A percentile compares a stretch with the other conserved stretches of the same genome.
Conservation (phyloP, 106 monocot species). For the Gastrodia elata region DNA sequence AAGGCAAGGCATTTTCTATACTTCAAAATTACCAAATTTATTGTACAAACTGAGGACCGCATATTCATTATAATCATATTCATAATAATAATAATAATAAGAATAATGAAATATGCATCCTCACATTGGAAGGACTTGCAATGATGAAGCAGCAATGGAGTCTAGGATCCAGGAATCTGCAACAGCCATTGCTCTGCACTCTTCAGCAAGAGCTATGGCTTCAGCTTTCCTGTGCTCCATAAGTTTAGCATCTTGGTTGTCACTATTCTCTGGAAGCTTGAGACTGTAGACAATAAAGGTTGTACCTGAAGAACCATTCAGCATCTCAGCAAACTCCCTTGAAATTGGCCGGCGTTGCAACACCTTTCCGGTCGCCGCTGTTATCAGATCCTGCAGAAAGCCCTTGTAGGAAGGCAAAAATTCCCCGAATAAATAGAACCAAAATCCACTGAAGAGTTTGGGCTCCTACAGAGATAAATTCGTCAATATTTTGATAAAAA, state of each 20-base stretch:
- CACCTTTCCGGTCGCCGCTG: slow-evolving; percentile 59
- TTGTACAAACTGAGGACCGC: not conserved
- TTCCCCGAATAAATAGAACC: slow-evolving; percentile 71
- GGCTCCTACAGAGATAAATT: slow-evolving; percentile 38
- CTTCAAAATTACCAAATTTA: not conserved
- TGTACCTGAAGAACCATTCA: slow-evolving; percentile 13
- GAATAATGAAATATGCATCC: no score
- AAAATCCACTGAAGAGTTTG: slow-evolving; percentile 47
- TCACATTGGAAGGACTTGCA: slow-evolving; percentile 22
- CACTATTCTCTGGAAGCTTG: slow-evolving; percentile 31
- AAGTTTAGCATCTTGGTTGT: not conserved
- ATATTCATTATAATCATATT: not conserved
- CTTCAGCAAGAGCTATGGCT: slow-evolving; percentile 50
- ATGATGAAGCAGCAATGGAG: slow-evolving; percentile 67
- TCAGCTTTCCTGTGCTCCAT: slow-evolving; percentile 19
- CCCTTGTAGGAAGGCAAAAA: slow-evolving; percentile 57
- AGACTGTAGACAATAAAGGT: slow-evolving; percentile 61
- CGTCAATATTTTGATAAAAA: not conserved
- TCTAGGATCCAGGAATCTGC: slow-evolving; percentile 73
- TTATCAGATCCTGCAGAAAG: slow-evolving; percentile 69
- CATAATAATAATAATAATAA: not conserved
- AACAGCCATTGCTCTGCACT: slow-evolving; percentile 50
- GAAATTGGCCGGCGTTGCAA: slow-evolving; percentile 70
- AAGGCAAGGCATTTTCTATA: not conserved
- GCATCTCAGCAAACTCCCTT: slow-evolving; percentile 24